A percentile compares a stretch with the other conserved stretches of the same genome.
Conservation (phyloP, 768 basidiomycete species). For the Rhizopogon vulgaris region DNA sequence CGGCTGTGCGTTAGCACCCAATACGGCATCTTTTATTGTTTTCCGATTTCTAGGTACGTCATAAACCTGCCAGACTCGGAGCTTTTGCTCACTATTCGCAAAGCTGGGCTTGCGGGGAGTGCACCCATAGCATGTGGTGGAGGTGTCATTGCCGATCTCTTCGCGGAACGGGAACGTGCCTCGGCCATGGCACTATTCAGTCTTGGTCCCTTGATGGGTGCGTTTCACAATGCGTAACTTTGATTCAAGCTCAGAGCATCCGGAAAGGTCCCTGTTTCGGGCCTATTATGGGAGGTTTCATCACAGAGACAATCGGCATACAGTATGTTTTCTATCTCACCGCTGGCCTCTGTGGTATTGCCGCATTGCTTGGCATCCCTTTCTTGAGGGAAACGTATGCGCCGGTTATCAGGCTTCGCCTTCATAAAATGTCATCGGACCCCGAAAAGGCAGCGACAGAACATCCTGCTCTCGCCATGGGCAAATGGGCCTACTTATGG, state of each 20-base stretch:
- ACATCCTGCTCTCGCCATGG: constrained; percentile 25
- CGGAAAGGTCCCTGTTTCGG: constrained; percentile 44
- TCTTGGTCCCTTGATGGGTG: constrained; percentile 58
- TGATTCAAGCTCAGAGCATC: constrained; percentile 5
- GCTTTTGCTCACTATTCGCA: neutral
- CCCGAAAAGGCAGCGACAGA: constrained; percentile 35
- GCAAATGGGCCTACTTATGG: constrained; percentile 42
- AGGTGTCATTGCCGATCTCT: constrained; percentile 60
- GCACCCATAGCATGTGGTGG: constrained; percentile 62
- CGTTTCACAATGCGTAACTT: neutral
- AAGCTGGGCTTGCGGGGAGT: constrained; percentile 60
- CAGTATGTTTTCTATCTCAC: constrained; percentile 58
- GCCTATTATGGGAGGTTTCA: constrained; percentile 62
- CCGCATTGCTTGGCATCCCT: constrained; percentile 47
- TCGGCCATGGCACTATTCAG: constrained; percentile 67
- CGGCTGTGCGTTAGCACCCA: constrained; percentile 66
- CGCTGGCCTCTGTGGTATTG: constrained; percentile 36
- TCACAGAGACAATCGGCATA: constrained; percentile 51
- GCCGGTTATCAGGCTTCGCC: constrained; percentile 54
- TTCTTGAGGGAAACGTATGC: constrained; percentile 69
- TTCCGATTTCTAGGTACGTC: constrained; percentile 65
- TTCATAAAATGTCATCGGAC: constrained; percentile 33
- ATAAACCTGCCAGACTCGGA: neutral
- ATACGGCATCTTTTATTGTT: constrained; percentile 43
- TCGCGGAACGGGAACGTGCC: constrained; percentile 52